These are phyloP conservation scores for Metschnikowia lachancei DNA, from an alignment of 805 yeast species.

Conservation along the genomic window DNA sequence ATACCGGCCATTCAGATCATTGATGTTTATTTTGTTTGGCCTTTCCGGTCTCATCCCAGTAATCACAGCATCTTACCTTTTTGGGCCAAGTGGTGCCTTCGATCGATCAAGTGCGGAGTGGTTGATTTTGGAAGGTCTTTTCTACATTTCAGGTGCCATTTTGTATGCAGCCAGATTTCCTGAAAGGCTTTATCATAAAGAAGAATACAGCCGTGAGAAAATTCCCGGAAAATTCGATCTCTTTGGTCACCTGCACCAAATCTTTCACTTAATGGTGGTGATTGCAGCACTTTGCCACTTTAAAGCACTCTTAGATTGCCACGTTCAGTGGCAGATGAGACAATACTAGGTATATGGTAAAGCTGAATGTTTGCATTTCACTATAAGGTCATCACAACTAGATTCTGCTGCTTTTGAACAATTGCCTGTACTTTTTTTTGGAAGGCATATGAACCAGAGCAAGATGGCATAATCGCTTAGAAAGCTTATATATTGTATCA, in stretches of 20 bases:
- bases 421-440: too few species aligned
- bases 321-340: constrained; percentile 20
- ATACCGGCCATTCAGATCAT: constrained; percentile 76
- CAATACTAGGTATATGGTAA: neutral
- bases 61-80: constrained; percentile 45
- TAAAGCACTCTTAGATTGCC: constrained; percentile 47
- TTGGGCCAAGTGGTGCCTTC: constrained; percentile 50
- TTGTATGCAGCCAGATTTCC: constrained; percentile 79
- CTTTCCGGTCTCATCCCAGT: constrained; percentile 74
- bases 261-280: constrained; percentile 76
- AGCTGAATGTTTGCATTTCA: too few species aligned
- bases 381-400: too few species aligned
- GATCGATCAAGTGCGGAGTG: constrained; percentile 56
- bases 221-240: constrained; percentile 49
- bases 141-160: constrained; percentile 76
- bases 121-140: constrained; percentile 66
- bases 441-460: too few species aligned
- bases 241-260: constrained; percentile 81
- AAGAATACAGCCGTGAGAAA: constrained; percentile 19
- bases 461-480: too few species aligned
- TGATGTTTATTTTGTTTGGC: constrained; percentile 78
- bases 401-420: too few species aligned
- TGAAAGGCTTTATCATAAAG: constrained; percentile 49
- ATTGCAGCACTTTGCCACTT: constrained; percentile 75
- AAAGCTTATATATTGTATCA: too few species aligned